phyloP scores from a whole-genome alignment of 2,329 filamentous ascomycete genomes.

The Calonectria ilicicola region DNA sequence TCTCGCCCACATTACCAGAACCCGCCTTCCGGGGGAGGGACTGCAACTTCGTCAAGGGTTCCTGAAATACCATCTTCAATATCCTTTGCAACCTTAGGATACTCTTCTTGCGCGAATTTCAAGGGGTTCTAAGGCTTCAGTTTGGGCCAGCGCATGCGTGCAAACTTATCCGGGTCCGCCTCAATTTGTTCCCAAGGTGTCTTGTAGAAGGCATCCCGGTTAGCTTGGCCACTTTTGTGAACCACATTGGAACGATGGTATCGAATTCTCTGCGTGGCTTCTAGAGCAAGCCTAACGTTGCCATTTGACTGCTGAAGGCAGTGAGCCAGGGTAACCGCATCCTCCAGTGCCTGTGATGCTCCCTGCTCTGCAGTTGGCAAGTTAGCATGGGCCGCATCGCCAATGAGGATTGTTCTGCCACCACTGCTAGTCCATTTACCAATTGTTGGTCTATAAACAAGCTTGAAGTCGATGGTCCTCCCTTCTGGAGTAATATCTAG shows the following conservation, averaged over 20 bases:
- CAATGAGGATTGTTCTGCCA: slow-evolving; percentile 21
- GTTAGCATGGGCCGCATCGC: slow-evolving; percentile 21
- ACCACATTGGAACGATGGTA: slow-evolving; percentile 22
- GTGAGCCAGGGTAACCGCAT: slow-evolving; percentile 15
- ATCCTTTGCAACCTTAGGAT: slow-evolving; percentile 13
- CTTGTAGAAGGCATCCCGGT: slow-evolving; percentile 22
- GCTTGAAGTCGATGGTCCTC: slow-evolving; percentile 25
- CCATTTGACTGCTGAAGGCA: neutral
- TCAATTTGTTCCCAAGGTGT: slow-evolving; percentile 22
- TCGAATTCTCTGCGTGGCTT: slow-evolving; percentile 18
- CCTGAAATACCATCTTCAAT: slow-evolving; percentile 13
- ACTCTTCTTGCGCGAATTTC: slow-evolving; percentile 11
- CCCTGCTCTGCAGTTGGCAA: slow-evolving; percentile 21
- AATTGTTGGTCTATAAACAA: slow-evolving; percentile 20
- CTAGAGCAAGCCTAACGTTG: slow-evolving; percentile 19
- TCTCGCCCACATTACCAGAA: neutral
- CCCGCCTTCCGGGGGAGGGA: slow-evolving; percentile 7
- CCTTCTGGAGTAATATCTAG: slow-evolving; percentile 9
- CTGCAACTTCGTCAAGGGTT: slow-evolving; percentile 10
- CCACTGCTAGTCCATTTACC: slow-evolving; percentile 19
- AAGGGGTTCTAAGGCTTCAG: slow-evolving; percentile 22
- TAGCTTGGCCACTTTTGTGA: slow-evolving; percentile 18
- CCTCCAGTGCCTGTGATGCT: slow-evolving; percentile 22
- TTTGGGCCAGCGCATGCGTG: slow-evolving; percentile 16
- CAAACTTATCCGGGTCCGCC: slow-evolving; percentile 9